Conservation (phyloP, 2,329 filamentous ascomycete genomes). For the Fusarium nisikadoi region DNA sequence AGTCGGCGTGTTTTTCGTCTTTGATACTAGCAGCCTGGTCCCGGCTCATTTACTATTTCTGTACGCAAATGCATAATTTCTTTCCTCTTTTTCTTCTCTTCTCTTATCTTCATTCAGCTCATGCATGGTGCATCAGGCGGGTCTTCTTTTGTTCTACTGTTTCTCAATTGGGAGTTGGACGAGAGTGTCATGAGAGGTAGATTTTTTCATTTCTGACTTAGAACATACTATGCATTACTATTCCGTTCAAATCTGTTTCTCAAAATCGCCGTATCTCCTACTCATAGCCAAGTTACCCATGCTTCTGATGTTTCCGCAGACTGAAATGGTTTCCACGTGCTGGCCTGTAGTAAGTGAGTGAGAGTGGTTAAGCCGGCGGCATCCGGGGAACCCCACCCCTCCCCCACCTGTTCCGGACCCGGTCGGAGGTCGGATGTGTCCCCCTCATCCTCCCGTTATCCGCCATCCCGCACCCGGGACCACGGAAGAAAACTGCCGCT, state of each 20-base stretch:
- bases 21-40: constrained; percentile 11
- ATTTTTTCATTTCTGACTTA: not conserved
- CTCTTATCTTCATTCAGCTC: not conserved
- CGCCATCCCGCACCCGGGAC: constrained; percentile 23
- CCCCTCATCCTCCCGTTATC: constrained; percentile 24
- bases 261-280: not conserved
- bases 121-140: constrained; percentile 32
- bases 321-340: not conserved
- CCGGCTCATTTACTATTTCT: constrained; percentile 12
- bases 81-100: not conserved
- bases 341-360: not conserved
- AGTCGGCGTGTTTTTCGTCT: constrained; percentile 24
- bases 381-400: constrained; percentile 23
- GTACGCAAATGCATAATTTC: constrained; percentile 7
- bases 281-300: not conserved
- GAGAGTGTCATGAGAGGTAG: constrained; percentile 7
- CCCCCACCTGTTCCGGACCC: constrained; percentile 34
- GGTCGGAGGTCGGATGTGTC: constrained; percentile 15
- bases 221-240: constrained; percentile 2
- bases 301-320: not conserved
- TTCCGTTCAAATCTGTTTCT: not conserved
- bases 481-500: constrained; percentile 3
- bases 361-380: constrained; percentile 11
- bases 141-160: constrained; percentile 17
- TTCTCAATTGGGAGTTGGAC: constrained; percentile 37